Percentiles rank a stretch among this genome's conserved stretches.
phyloP scores from a whole-genome alignment of 73 alveolate species.

The Uronychia setigera region DNA sequence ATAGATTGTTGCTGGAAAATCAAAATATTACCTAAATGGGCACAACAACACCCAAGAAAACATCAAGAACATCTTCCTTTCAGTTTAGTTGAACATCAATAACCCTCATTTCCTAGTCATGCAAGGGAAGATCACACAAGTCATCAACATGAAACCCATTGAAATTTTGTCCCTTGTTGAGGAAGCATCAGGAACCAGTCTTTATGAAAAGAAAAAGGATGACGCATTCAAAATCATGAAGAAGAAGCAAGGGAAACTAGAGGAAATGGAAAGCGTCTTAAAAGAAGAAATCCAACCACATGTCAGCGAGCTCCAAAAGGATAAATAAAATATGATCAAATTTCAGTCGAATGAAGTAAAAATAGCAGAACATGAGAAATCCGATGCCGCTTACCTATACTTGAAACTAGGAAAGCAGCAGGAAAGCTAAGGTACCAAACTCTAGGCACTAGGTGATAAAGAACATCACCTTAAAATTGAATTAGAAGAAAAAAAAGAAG shows the following conservation, averaged over 20 bases:
- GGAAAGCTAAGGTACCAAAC: too few species aligned
- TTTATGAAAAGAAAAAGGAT: conserved; percentile 95
- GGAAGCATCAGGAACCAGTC: conserved; percentile 99
- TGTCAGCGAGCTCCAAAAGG: conserved; percentile 1
- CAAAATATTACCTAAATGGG: conserved; percentile 93
- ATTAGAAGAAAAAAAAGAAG: too few species aligned
- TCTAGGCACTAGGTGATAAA: too few species aligned
- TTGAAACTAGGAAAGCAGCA: too few species aligned
- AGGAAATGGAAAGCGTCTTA: conserved; percentile 63
- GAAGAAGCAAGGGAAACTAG: conserved; percentile 88
- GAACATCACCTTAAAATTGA: too few species aligned
- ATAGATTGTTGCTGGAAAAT: conserved; percentile 81
- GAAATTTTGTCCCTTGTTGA: conserved; percentile 91
- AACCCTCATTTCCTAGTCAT: conserved; percentile 98
- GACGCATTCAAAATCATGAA: conserved; percentile 78
- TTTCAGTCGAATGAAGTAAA: too few species aligned
- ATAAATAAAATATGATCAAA: too few species aligned
- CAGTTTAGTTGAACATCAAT: conserved; percentile 95
- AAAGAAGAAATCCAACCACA: conserved; percentile 32
- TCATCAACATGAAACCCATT: conserved; percentile 98
- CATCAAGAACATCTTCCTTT: conserved; percentile 83
- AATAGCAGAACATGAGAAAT: too few species aligned
- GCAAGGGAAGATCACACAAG: conserved; percentile 99
- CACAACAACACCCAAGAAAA: conserved; percentile 81
- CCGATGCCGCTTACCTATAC: too few species aligned